Evolutionary conservation across 768 basidiomycete species (phyloP).

Genomic region (Fomitopsis serialis): DNA sequence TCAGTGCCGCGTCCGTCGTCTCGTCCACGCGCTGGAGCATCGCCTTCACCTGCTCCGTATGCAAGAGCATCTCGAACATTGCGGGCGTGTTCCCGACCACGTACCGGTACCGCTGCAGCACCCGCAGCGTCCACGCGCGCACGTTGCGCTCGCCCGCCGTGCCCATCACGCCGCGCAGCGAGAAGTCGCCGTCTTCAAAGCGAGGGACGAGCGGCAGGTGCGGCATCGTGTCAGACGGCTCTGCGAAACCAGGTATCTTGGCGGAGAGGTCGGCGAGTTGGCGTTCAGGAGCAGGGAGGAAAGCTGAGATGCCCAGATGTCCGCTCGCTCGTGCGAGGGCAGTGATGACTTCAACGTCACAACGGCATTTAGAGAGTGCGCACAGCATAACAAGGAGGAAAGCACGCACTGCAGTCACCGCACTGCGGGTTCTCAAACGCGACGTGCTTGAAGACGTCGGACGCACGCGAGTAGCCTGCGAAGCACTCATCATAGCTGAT

Average conservation of each 20-base stretch:
- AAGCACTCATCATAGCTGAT: conserved; percentile 20
- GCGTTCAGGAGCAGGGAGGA: conserved; percentile 26
- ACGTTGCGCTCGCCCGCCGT: conserved; percentile 13
- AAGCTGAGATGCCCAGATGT: conserved; percentile 27
- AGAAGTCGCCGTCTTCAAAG: conserved; percentile 18
- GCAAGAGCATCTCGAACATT: conserved; percentile 20
- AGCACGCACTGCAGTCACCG: conserved; percentile 29
- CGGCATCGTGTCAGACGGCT: conserved; percentile 1
- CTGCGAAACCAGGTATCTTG: neutral
- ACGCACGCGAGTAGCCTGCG: conserved; percentile 12
- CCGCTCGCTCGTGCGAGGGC: conserved; percentile 28
- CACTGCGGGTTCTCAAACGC: conserved; percentile 27
- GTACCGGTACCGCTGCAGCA: conserved; percentile 31
- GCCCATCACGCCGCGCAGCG: conserved; percentile 20
- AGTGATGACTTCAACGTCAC: conserved; percentile 22
- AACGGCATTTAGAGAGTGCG: neutral
- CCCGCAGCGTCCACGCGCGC: conserved; percentile 25
- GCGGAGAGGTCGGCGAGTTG: conserved; percentile 4
- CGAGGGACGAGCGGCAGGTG: conserved; percentile 18
- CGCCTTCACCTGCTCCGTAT: conserved; percentile 9
- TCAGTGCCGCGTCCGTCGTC: conserved; percentile 20
- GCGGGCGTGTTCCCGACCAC: conserved; percentile 24
- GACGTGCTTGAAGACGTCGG: conserved; percentile 28
- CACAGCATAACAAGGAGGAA: neutral
- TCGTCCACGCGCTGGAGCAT: conserved; percentile 16